phyloP scores from a whole-genome alignment of 2,329 filamentous ascomycete genomes.

The Trichoderma aggressivum region DNA sequence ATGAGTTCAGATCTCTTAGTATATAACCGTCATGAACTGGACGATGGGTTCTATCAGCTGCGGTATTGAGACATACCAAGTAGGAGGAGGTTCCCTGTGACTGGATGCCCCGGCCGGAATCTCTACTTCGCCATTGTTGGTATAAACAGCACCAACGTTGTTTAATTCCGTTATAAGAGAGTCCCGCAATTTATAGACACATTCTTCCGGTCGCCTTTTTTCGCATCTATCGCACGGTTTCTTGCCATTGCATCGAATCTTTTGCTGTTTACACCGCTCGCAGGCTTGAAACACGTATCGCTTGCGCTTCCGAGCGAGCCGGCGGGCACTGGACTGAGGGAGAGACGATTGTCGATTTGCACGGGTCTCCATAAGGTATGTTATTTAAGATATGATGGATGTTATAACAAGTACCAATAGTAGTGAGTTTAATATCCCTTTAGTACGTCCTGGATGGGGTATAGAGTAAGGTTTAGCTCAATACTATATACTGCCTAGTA shows the following conservation, averaged over 20 bases:
- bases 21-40: neutral
- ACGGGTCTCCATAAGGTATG: neutral
- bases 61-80: neutral
- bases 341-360: neutral
- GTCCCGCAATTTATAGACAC: neutral
- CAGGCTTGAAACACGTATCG: neutral
- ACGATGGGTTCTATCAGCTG: neutral
- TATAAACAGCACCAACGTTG: neutral
- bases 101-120: neutral
- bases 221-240: neutral
- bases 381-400: neutral
- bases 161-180: neutral
- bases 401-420: neutral
- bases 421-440: neutral
- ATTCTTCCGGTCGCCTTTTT: neutral
- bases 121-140: neutral
- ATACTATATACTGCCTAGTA: neutral
- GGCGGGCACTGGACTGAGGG: neutral
- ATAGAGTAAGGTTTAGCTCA: neutral
- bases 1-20: neutral
- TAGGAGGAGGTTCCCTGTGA: neutral
- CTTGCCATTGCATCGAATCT: neutral
- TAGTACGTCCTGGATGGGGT: neutral
- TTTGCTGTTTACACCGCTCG: neutral
- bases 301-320: neutral